Base-by-base conservation (phyloP, 1,284 basidiomycete species). In the Peniophora sp. region DNA sequence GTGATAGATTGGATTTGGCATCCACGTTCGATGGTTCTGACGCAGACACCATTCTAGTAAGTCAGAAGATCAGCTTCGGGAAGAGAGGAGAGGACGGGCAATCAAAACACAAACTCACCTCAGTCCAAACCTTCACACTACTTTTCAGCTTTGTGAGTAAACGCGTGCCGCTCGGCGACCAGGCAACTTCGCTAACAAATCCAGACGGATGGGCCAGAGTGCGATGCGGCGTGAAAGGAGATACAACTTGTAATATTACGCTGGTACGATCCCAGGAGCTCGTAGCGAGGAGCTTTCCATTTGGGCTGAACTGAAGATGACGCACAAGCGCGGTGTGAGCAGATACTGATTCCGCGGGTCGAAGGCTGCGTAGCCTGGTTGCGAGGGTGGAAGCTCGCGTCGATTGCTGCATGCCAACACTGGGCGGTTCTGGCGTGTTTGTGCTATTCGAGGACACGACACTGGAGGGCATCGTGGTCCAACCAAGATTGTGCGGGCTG, bases 101-200 rank as follows among this genome's bases (percentile, higher is more conserved):
- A 6, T 5, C 27, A 32, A 5, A 12, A 32, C 27, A 32, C 12
- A 12, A 32, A 6, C 27, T 32, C 27, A 32, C 27, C 27, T 81
- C 77, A 8, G 78, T 81, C 87, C 87, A 90, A 46, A 90, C 70
- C 65, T 89, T 89, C 55, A 90, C 74, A n/a, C 78, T 79, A 53
- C 81, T 75, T 50, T 70, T 72, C 54, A 86, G 74, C 63, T 85
- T 85, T 10, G 85, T 87, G 25, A 89, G 66, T 9, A 89, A 66
- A 47, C 73, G 63, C 52, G 70, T 73, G 9, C 87, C 83, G 24
- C 72, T 77, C 1, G 85, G 84, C 27, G 85, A 86, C 84, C 87
- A 90, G 25, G 85, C 86, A 17, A 89, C 86, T 65, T 89, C 87
- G 47, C 81, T 79, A 44, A 89, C 82, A 59, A 89, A 89, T 23